A percentile compares a stretch with the other conserved stretches of the same genome.
phyloP scores from a whole-genome alignment of 495 filamentous ascomycete species.

The Cladorrhinum samala region DNA sequence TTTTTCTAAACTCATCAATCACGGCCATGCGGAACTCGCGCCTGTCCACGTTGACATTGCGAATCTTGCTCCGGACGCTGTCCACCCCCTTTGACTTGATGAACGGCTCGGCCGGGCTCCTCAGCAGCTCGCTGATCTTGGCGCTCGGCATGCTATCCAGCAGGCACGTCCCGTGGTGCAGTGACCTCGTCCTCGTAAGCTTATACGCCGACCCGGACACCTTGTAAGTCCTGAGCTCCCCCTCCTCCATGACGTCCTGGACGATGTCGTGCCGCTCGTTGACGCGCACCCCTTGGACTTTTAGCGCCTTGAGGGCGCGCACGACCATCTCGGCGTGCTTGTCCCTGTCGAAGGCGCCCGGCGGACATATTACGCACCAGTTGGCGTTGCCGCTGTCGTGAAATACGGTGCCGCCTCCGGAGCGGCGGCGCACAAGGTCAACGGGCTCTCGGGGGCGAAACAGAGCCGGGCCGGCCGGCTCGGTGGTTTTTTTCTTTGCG shows the following conservation, averaged over 20 bases:
- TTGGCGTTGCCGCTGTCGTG: slow-evolving; percentile 92
- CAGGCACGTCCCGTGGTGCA: slow-evolving; percentile 91
- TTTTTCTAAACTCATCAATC: slow-evolving; percentile 42
- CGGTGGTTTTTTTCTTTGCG: slow-evolving; percentile 1
- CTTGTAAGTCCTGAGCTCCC: slow-evolving; percentile 50
- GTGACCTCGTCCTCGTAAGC: slow-evolving; percentile 64
- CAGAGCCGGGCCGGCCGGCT: no score
- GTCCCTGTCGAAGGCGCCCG: slow-evolving; percentile 67
- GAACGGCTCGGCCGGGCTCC: slow-evolving; percentile 64
- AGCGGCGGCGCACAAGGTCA: slow-evolving; percentile 70
- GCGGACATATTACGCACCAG: slow-evolving; percentile 82
- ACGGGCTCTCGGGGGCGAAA: no score
- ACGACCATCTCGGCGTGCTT: slow-evolving; percentile 89
- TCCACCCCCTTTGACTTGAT: slow-evolving; percentile 84
- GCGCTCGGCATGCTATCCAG: slow-evolving; percentile 64
- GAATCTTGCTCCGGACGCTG: slow-evolving; percentile 78
- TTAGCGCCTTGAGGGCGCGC: slow-evolving; percentile 57
- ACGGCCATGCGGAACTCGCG: slow-evolving; percentile 48
- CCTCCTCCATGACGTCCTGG: slow-evolving; percentile 40
- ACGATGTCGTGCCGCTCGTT: slow-evolving; percentile 95
- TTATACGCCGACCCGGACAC: slow-evolving; percentile 93
- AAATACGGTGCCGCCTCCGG: slow-evolving; percentile 87
- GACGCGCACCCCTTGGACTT: slow-evolving; percentile 49
- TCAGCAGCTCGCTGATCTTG: slow-evolving; percentile 57
- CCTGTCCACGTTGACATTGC: slow-evolving; percentile 59